Conservation (phyloP, 208 protist genomes). For the Trypanosomatidae sp. region DNA sequence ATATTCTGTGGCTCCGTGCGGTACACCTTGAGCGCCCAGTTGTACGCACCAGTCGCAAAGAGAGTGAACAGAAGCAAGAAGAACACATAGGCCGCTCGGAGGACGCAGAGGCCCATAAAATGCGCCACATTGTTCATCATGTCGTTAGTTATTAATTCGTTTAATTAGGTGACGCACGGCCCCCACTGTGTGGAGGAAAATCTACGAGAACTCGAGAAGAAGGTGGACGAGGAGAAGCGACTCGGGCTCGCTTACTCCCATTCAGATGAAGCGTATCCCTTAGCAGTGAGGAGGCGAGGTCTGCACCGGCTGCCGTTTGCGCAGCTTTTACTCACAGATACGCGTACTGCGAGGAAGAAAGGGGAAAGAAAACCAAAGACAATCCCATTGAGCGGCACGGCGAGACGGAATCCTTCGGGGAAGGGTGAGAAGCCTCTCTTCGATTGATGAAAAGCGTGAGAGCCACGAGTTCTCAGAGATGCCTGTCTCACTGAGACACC, state of each 20-base stretch:
- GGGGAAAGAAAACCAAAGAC: not conserved
- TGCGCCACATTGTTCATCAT: not conserved
- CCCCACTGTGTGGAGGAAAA: not conserved
- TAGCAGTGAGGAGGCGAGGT: not conserved
- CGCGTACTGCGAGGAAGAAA: no score
- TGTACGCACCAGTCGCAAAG: slow-evolving; percentile 42
- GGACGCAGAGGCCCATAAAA: not conserved
- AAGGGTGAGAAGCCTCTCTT: not conserved
- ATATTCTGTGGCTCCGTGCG: slow-evolving; percentile 58
- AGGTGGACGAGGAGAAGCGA: not conserved
- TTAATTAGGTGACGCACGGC: not conserved
- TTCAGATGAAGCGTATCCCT: no score
- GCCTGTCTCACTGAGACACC: not conserved
- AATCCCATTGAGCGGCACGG: not conserved
- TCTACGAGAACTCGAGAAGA: not conserved
- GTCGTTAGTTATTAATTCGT: not conserved
- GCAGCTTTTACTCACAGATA: not conserved
- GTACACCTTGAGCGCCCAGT: slow-evolving; percentile 42
- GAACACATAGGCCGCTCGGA: slow-evolving; percentile 22
- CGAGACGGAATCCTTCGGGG: not conserved
- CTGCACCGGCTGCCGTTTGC: not conserved
- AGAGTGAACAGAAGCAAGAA: slow-evolving; percentile 25
- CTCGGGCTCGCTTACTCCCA: not conserved
- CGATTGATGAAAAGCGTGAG: not conserved
- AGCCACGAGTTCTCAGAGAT: not conserved